Percentiles rank a stretch among this genome's conserved stretches.
phyloP scores from a whole-genome alignment of 768 basidiomycete species.

The Boletus vermiculosoides region DNA sequence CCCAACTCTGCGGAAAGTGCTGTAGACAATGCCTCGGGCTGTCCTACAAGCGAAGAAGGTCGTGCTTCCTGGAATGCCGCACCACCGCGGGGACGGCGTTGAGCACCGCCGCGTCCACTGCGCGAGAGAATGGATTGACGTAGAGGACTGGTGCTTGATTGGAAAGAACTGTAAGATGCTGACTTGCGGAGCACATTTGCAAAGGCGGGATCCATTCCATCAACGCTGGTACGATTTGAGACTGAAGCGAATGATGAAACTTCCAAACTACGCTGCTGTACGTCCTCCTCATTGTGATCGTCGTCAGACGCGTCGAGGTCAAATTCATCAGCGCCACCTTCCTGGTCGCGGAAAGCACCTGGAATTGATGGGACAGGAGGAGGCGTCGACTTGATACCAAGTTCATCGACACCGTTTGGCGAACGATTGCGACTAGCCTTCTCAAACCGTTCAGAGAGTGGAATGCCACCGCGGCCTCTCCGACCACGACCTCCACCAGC shows the following conservation, averaged over 20 bases:
- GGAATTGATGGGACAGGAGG: conserved; percentile 36
- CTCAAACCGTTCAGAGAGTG: conserved; percentile 62
- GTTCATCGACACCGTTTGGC: conserved; percentile 38
- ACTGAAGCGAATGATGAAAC: conserved; percentile 38
- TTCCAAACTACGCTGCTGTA: conserved; percentile 25
- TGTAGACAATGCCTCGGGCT: conserved; percentile 69
- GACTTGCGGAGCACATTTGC: conserved; percentile 72
- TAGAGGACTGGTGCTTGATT: conserved; percentile 55
- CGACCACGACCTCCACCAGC: conserved; percentile 43
- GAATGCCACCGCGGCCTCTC: conserved; percentile 51
- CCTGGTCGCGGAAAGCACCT: conserved; percentile 27
- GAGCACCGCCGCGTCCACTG: conserved; percentile 46
- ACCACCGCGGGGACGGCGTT: conserved; percentile 61
- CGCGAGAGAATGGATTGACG: conserved; percentile 56
- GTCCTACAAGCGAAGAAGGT: conserved; percentile 67
- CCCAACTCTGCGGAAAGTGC: conserved; percentile 69
- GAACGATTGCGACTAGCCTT: conserved; percentile 54
- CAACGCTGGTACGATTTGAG: conserved; percentile 70
- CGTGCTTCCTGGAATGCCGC: conserved; percentile 68
- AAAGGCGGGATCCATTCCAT: conserved; percentile 86
- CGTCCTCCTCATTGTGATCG: conserved; percentile 25
- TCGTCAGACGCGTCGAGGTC: conserved; percentile 27
- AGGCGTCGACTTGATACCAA: conserved; percentile 18
- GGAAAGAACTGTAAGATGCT: conserved; percentile 40
- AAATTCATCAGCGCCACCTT: conserved; percentile 17